Evolutionary conservation across 148 eudicot genomes (phyloP).

Genomic region (Rhododendron griersonianum): DNA sequence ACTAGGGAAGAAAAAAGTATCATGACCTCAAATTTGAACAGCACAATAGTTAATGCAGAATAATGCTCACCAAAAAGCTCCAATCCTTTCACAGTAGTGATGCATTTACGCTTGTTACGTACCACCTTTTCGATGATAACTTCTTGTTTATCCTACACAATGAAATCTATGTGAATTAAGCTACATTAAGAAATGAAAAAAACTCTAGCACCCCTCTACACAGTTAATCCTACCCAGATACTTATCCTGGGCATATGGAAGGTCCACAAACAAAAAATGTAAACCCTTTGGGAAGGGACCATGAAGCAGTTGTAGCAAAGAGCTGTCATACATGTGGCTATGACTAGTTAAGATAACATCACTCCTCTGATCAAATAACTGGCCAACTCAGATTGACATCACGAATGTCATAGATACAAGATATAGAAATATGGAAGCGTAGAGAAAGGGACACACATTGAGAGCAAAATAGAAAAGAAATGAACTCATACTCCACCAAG

Average conservation of each 20-base stretch:
- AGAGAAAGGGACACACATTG: background rate
- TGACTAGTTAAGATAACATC: background rate
- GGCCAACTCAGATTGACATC: background rate
- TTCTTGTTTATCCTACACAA: slow-evolving; percentile 74
- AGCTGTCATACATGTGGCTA: background rate
- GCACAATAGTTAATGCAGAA: background rate
- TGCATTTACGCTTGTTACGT: slow-evolving; percentile 87
- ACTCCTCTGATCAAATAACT: background rate
- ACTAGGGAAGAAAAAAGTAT: background rate
- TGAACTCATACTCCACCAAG: background rate
- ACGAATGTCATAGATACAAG: background rate
- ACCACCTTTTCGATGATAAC: slow-evolving; percentile 88
- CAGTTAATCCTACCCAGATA: background rate
- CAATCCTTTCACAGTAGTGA: slow-evolving; percentile 91
- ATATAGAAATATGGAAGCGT: background rate
- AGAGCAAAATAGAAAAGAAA: background rate
- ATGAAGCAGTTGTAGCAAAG: slow-evolving; percentile 4
- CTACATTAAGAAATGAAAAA: background rate
- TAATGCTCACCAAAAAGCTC: slow-evolving; percentile 69
- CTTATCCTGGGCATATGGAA: background rate
- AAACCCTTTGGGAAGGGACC: background rate
- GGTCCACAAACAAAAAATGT: background rate
- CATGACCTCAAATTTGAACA: background rate
- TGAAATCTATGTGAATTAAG: background rate
- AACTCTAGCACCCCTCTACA: background rate